phyloP scores from a whole-genome alignment of 306 rosid genomes.

The Vicia faba region DNA sequence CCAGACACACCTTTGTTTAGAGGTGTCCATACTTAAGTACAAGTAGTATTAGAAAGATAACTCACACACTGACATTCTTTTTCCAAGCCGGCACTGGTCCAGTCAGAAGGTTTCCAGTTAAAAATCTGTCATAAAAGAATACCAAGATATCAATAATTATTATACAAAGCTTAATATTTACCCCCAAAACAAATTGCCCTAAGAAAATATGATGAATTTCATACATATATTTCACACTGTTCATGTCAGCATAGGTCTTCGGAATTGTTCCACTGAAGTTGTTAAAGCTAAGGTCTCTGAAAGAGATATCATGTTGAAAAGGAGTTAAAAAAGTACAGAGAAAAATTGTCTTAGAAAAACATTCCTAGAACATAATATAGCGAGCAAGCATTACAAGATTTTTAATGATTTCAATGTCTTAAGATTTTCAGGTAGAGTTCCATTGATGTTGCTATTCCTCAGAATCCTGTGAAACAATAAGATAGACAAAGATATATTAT shows the following conservation, averaged over 20 bases:
- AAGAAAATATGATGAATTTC: conserved; percentile 21
- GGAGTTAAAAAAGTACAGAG: conserved; percentile 4
- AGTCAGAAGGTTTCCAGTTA: conserved; percentile 72
- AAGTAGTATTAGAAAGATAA: conserved; percentile 28
- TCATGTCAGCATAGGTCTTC: conserved; percentile 14
- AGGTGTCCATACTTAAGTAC: too few species aligned
- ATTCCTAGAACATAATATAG: neutral
- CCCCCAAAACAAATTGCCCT: neutral
- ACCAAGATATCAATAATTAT: conserved; percentile 14
- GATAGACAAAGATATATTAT: conserved; percentile 8
- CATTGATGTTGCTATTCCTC: conserved; percentile 65
- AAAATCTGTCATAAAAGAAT: conserved; percentile 48
- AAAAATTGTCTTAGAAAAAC: neutral
- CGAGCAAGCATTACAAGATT: conserved; percentile 45
- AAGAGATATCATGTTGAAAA: conserved; percentile 9
- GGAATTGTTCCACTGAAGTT: conserved; percentile 57
- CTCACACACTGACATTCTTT: conserved; percentile 43
- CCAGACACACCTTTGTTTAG: too few species aligned
- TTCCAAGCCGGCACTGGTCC: conserved; percentile 61
- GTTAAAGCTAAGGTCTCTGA: conserved; percentile 75
- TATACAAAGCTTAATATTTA: neutral
- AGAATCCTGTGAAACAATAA: conserved; percentile 50
- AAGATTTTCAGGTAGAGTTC: conserved; percentile 48
- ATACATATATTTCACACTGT: conserved; percentile 46
- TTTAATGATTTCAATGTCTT: conserved; percentile 35